Evolutionary conservation across 768 basidiomycete species (phyloP), one percentile per base, ranked within the genome.

Genomic region (Coprinopsis marcescibilis): DNA sequence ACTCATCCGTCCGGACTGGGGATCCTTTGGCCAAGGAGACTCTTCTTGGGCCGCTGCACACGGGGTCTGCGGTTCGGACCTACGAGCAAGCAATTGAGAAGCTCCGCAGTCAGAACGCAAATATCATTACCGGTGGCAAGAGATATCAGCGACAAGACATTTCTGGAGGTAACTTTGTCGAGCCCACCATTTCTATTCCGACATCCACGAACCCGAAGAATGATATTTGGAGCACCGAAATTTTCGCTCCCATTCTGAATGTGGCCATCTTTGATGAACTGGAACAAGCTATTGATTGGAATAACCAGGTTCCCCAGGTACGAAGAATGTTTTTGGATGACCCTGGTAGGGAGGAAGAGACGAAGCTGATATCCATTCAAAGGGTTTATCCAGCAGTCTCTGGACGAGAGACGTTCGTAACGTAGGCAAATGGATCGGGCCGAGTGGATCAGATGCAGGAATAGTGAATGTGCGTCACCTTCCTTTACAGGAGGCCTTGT

Each of bases 351-450:
- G 27, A 43, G 46, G 23, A 21, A 20, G 30, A 50, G 57, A 43
- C 40, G 44, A 26, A 44, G 35, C 36, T 45, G 15, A n/a, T 51
- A 21, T 8, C 35, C 37, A 24, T 46, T 23, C 42, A 35, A 57
- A 83, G 76, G 92, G 92, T n/a, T 66, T 95, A 48, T 91, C 89
- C 35, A 90, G 89, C 58, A 88, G 88, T 50, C 70, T 96, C 1
- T 97, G 94, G 87, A 94, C 94, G 42, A 78, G 80, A 32, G 85
- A 90, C 57, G 57, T 97, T 40, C 72, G 85, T 50, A 83, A 85
- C 55, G 69, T 96, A 44, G 91, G 94, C 43, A 87, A 81, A 66
- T 96, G 92, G 90, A 83, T 95, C 53, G 91, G 93, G 11, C 86
- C 92, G 32, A 73, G 75, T 49, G 94, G 94, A 24, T 87, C 85